Evolutionary conservation across 108 stramenopile species (phyloP), one percentile per base, ranked within the genome.

Genomic region (Cylindrotheca closterium): DNA sequence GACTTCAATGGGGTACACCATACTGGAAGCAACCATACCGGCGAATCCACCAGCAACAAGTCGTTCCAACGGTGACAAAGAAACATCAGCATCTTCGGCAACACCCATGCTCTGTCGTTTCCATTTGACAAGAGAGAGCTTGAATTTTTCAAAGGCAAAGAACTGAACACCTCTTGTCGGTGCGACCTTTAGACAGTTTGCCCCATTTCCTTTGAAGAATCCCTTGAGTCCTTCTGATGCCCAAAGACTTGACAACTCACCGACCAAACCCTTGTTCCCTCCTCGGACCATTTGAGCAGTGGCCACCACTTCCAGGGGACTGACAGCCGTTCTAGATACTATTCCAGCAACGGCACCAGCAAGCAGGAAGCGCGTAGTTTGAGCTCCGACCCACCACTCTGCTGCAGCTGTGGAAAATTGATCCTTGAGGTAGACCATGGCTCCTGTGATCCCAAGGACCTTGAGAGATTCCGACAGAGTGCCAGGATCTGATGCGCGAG

Each of bases 1-100:
- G 15, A 42, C 37, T 42, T 42, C 37, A 42, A 42, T 42, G 37
- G 37, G 37, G 37, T 42, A 42, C 37, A 42, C 37, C 37, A 42
- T 42, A 15, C 37, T 42, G 15, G 37, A 42, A 42, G 37, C 37
- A 15, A 42, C 37, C 37, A 42, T 42, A 42, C 37, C 37, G 15
- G 37, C 37, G 37, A 42, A 42, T 42, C 37, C 37, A 42, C 37
- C 37, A 42, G 37, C 37, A 7, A 42, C 37, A 15, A 42, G 37
- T 42, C 37, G 37, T 42, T 42, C 37, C 10, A 42, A 42, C 37
- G 37, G 37, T 7, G 37, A 42, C 37, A 42, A 42, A 42, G 37
- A 42, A 42, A 42, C 15, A 7, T 42, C 37, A 15, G 37, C 37
- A 15, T 42, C 37, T 7, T 42, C 37, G 15, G 37, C 10, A 42